Base-by-base conservation (phyloP, 257 asterid genomes). In the Plantago elongata region DNA sequence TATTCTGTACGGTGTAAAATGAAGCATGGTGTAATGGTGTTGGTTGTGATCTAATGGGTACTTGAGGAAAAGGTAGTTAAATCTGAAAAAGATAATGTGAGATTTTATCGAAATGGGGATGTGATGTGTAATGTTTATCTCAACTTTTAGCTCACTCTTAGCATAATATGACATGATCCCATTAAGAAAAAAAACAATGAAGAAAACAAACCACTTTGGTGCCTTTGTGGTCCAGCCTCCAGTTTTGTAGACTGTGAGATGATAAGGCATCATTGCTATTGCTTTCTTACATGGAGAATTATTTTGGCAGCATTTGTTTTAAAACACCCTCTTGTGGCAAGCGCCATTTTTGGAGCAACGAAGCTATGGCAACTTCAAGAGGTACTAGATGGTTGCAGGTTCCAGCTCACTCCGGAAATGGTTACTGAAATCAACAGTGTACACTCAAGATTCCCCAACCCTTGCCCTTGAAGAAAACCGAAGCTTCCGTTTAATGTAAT, bases 271-370 rank as follows among this genome's bases (percentile, higher is more conserved):
- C 12, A 73, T 17, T 46, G 17, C 13, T 40, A 44, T 54, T 54
- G 54, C 27, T 22, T 22, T 65, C 51, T 65, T 16, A 72, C 50
- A 34, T 44, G 12, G 11, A 18, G 43, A 59, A 63, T 8, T 65
- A n/a, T 70, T 43, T 67, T 66, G 60, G 43, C 92, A 84, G 96
- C 88, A 72, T 91, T 84, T 63, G 94, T 86, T 72, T 61, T 86
- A 85, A 78, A 82, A 62, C 89, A 85, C 77, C 92, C 95, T 63
- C 80, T 79, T 13, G 90, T 86, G 69, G 96, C 77, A 11, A 85
- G 94, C 62, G 89, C 88, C 29, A 73, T 86, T 57, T 81, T 88
- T 66, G 98, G 94, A 75, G 92, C 90, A 17, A 91, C 96, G 13
- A 85, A 85, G 82, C 65, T 77, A 45, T 85, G 95, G 86, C 96